These are phyloP conservation scores for Diplodia mutila DNA, from an alignment of 2,329 filamentous ascomycete genomes.

Conservation along the genomic window DNA sequence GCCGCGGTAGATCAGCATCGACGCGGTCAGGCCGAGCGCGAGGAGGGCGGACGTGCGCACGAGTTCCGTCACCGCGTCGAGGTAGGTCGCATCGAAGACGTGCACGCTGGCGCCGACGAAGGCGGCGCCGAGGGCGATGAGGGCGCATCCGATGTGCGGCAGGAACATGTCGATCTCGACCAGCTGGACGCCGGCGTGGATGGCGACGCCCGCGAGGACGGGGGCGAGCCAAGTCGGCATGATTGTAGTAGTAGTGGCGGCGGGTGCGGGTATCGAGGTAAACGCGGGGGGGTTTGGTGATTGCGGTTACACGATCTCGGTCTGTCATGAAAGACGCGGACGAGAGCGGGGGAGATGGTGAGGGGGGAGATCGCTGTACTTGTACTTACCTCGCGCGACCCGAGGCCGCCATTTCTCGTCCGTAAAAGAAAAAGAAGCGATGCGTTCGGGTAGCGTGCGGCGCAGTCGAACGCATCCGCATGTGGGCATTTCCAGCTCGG, in stretches of 20 bases:
- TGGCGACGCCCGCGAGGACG: not conserved
- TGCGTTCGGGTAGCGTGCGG: not conserved
- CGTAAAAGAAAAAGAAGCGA: not conserved
- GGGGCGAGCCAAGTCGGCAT: not conserved
- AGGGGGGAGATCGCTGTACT: not conserved
- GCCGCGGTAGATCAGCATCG: slow-evolving; percentile 35
- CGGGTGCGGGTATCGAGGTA: not conserved
- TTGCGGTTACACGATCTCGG: too few species aligned
- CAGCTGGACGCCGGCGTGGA: not conserved
- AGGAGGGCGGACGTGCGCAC: not conserved
- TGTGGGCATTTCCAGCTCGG: not conserved
- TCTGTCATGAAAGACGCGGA: too few species aligned
- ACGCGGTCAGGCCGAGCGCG: not conserved
- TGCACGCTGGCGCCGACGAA: not conserved
- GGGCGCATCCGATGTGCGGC: not conserved
- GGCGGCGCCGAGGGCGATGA: not conserved
- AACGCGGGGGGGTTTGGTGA: too few species aligned
- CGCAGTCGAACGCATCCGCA: not conserved
- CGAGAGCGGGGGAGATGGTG: not conserved
- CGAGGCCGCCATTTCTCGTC: not conserved
- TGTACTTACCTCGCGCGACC: not conserved
- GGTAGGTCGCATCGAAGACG: not conserved
- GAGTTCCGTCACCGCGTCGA: not conserved
- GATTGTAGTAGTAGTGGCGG: slow-evolving; percentile 21
- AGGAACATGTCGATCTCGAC: slow-evolving; percentile 12